Evolutionary conservation across 1,139 yeast species (phyloP).

Genomic region (Lodderomyces pseudojiufengensis): DNA sequence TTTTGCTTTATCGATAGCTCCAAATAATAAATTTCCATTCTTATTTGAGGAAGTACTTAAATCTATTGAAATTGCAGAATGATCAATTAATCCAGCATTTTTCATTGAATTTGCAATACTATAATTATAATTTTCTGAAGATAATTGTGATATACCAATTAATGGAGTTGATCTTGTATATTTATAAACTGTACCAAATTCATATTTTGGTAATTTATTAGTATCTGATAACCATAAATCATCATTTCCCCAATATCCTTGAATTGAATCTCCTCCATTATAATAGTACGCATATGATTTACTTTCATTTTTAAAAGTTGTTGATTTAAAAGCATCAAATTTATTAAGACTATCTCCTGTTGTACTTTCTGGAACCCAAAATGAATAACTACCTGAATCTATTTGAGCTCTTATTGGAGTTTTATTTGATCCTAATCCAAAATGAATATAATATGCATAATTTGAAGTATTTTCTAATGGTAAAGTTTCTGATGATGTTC

Average conservation of each 20-base stretch:
- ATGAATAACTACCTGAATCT: background rate
- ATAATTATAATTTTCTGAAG: no score
- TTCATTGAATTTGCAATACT: no score
- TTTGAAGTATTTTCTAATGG: background rate
- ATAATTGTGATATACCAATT: no score
- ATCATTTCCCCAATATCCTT: background rate
- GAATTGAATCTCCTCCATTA: background rate
- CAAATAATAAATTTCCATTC: constrained; percentile 26
- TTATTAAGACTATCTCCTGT: background rate
- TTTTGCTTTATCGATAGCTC: constrained; percentile 29
- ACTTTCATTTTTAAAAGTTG: constrained; percentile 1
- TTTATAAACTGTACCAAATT: background rate
- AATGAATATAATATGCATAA: background rate
- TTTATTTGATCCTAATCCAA: background rate
- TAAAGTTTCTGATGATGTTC: background rate
- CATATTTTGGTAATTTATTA: background rate
- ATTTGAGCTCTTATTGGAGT: background rate
- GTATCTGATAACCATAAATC: background rate
- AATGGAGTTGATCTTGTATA: background rate
- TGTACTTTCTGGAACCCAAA: background rate
- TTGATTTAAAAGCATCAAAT: background rate
- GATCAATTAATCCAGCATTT: constrained; percentile 43
- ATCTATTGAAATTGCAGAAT: constrained; percentile 35
- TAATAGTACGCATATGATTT: background rate
- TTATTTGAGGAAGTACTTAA: constrained; percentile 20